Evolutionary conservation across 2,329 filamentous ascomycete genomes (phyloP), one percentile per base, ranked within the genome.

Genomic region (Fusarium xyrophilum): DNA sequence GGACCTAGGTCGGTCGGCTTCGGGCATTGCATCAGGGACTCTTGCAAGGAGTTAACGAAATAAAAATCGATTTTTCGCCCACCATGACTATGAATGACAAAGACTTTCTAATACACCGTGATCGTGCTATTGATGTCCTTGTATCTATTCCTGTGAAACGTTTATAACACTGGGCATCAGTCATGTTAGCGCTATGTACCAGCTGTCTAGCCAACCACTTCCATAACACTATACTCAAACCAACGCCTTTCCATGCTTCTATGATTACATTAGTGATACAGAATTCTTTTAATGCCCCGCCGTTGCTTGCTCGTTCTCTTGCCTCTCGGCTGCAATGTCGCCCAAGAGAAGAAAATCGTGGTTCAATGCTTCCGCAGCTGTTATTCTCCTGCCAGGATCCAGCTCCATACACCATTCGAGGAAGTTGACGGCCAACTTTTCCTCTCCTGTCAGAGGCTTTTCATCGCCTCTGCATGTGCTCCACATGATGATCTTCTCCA

Each of bases 401-500:
- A 94, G 82, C 58, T 96, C 92, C 76, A 96, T 85, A 71, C 92
- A 92, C 21, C 86, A 80, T 51, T 87, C 84, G 63, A 96, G 78
- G 74, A 96, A 96, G 42, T 86, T 83, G 1, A 95, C 84, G 0
- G 92, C 92, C 63, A 91, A 82, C 72, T 86, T 88, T 80, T 96
- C 93, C 27, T 93, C 90, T 0, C 83, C 79, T 1, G 83, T 85
- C 39, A 96, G 78, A 3, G 82, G 80, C 56, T 83, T 83, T 8
- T 82, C 80, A 25, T 88, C 86, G 58, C 88, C 89, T 25, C 93
- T 88, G 63, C 91, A 92, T 28, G 93, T 97, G 75, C 93, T 96
- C 96, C 96, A 99, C 50, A 97, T 84, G 67, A 99, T 90, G 71
- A 99, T 96, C 81, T 97, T 96, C 79, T 97, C 93, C 73, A 97